Base-by-base conservation (phyloP, 169 alveolate species). In the Cyclospora cayetanensis region DNA sequence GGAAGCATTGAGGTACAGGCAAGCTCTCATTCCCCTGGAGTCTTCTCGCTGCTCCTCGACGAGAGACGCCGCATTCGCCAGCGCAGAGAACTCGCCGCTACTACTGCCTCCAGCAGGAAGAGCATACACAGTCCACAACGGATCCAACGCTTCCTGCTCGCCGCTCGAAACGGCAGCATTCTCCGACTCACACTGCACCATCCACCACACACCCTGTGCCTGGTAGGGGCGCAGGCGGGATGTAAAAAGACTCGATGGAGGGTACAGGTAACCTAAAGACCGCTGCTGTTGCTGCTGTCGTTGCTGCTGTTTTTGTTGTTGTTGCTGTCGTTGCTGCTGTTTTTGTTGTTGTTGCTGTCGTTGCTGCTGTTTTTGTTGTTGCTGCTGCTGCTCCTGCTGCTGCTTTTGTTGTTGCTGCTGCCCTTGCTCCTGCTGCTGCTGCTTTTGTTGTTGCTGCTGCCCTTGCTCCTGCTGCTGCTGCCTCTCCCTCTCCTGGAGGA, bases 151-250 rank as follows among this genome's bases (percentile, higher is more conserved):
- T 29, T 63, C 87, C n/a, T 43, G 63, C 52, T 42, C 79, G 53
- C 50, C 90, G 11, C 29, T 63, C 52, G 43, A 53, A 37, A 18
- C 0, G 25, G 65, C 55, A 43, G 60, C 34, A 29, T 80, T 53
- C 34, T 70, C 85, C 1, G 90, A 37, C 60, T 92, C 94, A n/a
- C 94, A 83, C 15, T 27, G 50, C 34, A 60, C 66, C 93, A 93
- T 63, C 95, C 95, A 93, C 87, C 84, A 35, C 72, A 93, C 70
- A 11, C 93, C 95, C 66, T 93, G 92, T 43, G 82, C 86, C 65
- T 93, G 95, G 39, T 93, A 93, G n/a, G 89, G 95, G 72, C 95
- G 92, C 42, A 93, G 77, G 29, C 65, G 82, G 84, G 92, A 50
- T 9, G 25, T 55, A 37, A 92, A 83, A n/a, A 92, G 89, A 43